Conservation (phyloP, 176 grass and related monocot genomes). For the Musa beccarii region DNA sequence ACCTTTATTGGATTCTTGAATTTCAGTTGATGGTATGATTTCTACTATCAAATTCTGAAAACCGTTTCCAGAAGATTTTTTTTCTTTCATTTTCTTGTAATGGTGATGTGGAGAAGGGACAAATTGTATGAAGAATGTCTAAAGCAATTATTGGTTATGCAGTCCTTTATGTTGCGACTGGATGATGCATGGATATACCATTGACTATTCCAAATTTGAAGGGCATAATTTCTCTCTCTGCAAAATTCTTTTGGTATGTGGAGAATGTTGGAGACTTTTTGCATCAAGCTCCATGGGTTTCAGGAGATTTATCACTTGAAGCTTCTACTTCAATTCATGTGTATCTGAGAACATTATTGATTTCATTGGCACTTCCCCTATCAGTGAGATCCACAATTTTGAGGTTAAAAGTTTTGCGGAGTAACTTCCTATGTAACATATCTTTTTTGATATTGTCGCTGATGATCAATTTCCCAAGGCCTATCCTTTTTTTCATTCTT, state of each 20-base stretch:
- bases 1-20: conserved; percentile 28
- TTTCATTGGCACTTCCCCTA: conserved; percentile 6
- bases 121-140: neutral
- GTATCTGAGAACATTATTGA: conserved; percentile 4
- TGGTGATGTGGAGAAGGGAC: neutral
- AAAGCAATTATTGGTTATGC: neutral
- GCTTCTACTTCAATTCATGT: conserved; percentile 10
- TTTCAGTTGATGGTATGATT: neutral
- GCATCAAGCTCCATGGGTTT: neutral
- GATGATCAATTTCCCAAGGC: conserved; percentile 10
- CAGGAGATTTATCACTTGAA: neutral
- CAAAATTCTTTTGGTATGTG: conserved; percentile 8
- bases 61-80: neutral
- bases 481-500: conserved; percentile 1
- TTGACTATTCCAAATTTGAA: neutral
- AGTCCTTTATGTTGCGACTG: conserved; percentile 6
- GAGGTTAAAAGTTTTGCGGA: conserved; percentile 13
- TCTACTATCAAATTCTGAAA: neutral
- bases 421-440: conserved; percentile 27
- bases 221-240: neutral
- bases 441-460: conserved; percentile 26
- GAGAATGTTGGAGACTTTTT: neutral
- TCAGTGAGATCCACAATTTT: conserved; percentile 19
- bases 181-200: neutral
- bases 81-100: neutral